These are phyloP conservation scores for Talaromyces verruculosus DNA, from an alignment of 2,329 filamentous ascomycete species.

Conservation along the genomic window DNA sequence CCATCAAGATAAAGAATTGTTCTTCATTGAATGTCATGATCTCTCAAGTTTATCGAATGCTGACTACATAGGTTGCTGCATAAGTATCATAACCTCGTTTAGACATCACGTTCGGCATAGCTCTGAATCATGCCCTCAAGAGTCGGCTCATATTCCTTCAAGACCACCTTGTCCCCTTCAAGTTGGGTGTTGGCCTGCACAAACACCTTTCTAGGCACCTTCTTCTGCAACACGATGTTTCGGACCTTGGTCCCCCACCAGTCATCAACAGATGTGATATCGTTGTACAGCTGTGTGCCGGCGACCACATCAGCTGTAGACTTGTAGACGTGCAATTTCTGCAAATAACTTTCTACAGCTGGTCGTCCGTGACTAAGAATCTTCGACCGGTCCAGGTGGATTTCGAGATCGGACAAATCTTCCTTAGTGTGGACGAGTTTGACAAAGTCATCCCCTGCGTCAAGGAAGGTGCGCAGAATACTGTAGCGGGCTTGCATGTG, in stretches of 20 bases:
- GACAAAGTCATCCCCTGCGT: constrained; percentile 84
- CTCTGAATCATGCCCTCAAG: constrained; percentile 80
- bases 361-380: constrained; percentile 80
- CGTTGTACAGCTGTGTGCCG: constrained; percentile 76
- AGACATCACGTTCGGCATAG: constrained; percentile 63
- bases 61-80: not conserved
- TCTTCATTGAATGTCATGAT: not conserved
- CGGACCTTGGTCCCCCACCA: constrained; percentile 83
- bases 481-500: constrained; percentile 91
- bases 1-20: not conserved
- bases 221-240: constrained; percentile 58
- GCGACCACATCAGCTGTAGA: constrained; percentile 77
- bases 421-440: constrained; percentile 72
- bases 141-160: constrained; percentile 85
- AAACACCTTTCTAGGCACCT: constrained; percentile 70
- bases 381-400: constrained; percentile 80
- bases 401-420: constrained; percentile 76
- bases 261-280: constrained; percentile 78
- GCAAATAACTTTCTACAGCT: constrained; percentile 81
- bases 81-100: constrained; percentile 11
- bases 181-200: constrained; percentile 88
- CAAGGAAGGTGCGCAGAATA: constrained; percentile 73
- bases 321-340: constrained; percentile 92
- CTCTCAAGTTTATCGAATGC: not conserved
- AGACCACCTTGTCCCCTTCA: constrained; percentile 65